Percentiles rank a stretch among this genome's conserved stretches.
Conservation (phyloP, 805 yeast genomes). For the Candida tammaniensis region DNA sequence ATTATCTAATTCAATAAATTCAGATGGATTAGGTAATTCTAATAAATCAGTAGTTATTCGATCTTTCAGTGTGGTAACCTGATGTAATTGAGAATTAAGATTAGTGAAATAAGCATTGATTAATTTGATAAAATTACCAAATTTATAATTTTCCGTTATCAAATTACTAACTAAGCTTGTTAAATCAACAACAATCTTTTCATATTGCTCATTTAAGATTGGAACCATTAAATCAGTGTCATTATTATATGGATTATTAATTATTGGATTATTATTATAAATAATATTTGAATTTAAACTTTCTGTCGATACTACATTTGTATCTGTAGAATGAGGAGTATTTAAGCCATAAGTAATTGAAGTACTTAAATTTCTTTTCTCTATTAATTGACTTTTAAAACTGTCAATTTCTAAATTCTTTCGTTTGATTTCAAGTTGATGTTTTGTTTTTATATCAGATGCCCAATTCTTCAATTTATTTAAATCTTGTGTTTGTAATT, state of each 20-base stretch:
- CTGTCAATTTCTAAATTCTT: constrained; percentile 30
- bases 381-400: constrained; percentile 33
- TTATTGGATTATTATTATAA: constrained; percentile 31
- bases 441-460: constrained; percentile 29
- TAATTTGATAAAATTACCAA: constrained; percentile 26
- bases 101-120: constrained; percentile 25
- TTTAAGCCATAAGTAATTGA: constrained; percentile 3
- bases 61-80: constrained; percentile 1
- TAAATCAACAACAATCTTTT: constrained; percentile 29
- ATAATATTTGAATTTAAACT: constrained; percentile 22
- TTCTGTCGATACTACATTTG: background rate
- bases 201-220: constrained; percentile 25
- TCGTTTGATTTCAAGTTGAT: constrained; percentile 33
- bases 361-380: constrained; percentile 31
- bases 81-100: constrained; percentile 26
- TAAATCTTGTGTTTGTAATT: constrained; percentile 28
- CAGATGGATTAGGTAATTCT: constrained; percentile 30
- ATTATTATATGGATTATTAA: constrained; percentile 15
- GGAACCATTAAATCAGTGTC: constrained; percentile 14
- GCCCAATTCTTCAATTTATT: constrained; percentile 25
- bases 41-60: constrained; percentile 1
- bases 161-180: constrained; percentile 35
- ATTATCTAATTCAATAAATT: constrained; percentile 9
- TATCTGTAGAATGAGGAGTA: background rate
- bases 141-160: constrained; percentile 35